Evolutionary conservation across 2,329 filamentous ascomycete genomes (phyloP).

Genomic region (Colletotrichum destructivum): DNA sequence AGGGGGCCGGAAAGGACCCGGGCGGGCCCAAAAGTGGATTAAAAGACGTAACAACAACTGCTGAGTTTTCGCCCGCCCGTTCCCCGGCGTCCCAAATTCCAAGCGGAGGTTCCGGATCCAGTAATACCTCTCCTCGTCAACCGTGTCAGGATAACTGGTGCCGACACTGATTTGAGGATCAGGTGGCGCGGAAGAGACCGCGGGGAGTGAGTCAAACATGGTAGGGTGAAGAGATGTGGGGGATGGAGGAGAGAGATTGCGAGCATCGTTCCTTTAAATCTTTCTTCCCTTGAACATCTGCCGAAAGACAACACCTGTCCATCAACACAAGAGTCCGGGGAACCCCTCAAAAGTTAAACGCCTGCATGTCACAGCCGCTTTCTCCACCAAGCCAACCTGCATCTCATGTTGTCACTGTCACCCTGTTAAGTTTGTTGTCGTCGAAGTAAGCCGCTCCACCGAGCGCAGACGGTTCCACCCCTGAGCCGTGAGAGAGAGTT

Average conservation of each 20-base stretch:
- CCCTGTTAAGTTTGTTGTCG: slow-evolving; percentile 1
- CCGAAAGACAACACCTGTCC: slow-evolving; percentile 22
- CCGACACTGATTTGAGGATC: neutral
- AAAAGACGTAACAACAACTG: slow-evolving; percentile 42
- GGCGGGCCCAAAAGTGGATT: slow-evolving; percentile 41
- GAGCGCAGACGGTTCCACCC: slow-evolving; percentile 32
- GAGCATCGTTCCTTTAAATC: slow-evolving; percentile 18
- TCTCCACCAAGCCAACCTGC: slow-evolving; percentile 34
- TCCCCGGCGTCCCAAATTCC: slow-evolving; percentile 1
- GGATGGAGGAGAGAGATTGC: neutral
- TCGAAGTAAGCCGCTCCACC: slow-evolving; percentile 29
- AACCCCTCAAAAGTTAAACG: slow-evolving; percentile 35
- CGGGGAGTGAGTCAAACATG: slow-evolving; percentile 32
- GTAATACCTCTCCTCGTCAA: slow-evolving; percentile 27
- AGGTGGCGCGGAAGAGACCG: slow-evolving; percentile 28
- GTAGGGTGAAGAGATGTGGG: neutral
- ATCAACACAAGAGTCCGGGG: slow-evolving; percentile 35
- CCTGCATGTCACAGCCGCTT: slow-evolving; percentile 21
- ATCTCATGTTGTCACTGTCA: neutral
- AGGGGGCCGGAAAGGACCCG: neutral
- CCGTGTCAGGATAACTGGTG: slow-evolving; percentile 26
- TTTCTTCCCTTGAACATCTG: slow-evolving; percentile 6
- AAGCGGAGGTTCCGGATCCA: slow-evolving; percentile 39
- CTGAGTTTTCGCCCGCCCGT: slow-evolving; percentile 37
- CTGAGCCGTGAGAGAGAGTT: neutral